Evolutionary conservation across 495 filamentous ascomycete species (phyloP).

Genomic region (Daldinia grandis): DNA sequence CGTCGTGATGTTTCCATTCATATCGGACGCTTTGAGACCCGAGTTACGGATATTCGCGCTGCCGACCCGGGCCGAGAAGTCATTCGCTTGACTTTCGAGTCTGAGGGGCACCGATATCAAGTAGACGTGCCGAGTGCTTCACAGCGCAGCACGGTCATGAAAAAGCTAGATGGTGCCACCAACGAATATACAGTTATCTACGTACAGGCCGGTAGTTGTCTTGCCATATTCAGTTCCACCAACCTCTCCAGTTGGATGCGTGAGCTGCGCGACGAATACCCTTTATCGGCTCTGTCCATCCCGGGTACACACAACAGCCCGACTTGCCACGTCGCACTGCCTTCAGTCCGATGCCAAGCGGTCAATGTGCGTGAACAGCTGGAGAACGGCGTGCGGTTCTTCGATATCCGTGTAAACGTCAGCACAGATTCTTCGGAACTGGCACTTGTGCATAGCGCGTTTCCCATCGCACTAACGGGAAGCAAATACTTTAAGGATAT

Average conservation of each 20-base stretch:
- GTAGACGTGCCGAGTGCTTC: slow-evolving; percentile 50
- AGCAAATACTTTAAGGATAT: slow-evolving; percentile 77
- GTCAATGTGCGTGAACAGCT: slow-evolving; percentile 79
- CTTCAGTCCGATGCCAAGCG: slow-evolving; percentile 93
- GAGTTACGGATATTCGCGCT: slow-evolving; percentile 45
- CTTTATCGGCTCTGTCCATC: slow-evolving; percentile 84
- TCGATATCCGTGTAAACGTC: slow-evolving; percentile 86
- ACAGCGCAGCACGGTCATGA: slow-evolving; percentile 48
- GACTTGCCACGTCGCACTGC: slow-evolving; percentile 81
- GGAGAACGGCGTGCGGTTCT: slow-evolving; percentile 89
- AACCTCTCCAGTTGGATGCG: slow-evolving; percentile 84
- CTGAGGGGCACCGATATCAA: slow-evolving; percentile 51
- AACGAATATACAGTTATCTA: slow-evolving; percentile 77
- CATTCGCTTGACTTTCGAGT: slow-evolving; percentile 56
- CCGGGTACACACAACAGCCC: slow-evolving; percentile 97
- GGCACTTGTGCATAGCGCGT: slow-evolving; percentile 56
- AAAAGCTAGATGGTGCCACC: slow-evolving; percentile 39
- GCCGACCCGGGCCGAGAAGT: slow-evolving; percentile 51
- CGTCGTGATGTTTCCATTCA: slow-evolving; percentile 48
- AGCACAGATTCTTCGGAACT: slow-evolving; percentile 76
- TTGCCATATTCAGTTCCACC: slow-evolving; percentile 80
- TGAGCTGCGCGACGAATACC: slow-evolving; percentile 69
- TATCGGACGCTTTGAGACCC: slow-evolving; percentile 51
- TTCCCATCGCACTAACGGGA: slow-evolving; percentile 57
- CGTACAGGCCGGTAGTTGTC: slow-evolving; percentile 66